phyloP scores from a whole-genome alignment of 2,329 filamentous ascomycete species.

The Penicillium sp. region DNA sequence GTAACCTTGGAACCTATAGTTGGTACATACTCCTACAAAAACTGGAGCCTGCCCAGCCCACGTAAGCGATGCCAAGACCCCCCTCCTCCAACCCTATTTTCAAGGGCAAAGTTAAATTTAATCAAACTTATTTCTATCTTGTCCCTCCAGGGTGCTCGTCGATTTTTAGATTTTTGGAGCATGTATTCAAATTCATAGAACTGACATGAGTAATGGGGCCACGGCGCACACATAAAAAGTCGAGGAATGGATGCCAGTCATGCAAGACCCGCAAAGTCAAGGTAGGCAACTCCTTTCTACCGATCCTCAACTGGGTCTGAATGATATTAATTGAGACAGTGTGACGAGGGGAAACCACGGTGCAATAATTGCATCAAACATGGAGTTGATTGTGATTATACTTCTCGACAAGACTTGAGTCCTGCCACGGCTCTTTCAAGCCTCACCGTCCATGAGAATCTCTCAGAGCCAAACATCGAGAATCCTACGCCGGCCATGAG shows the following conservation, averaged over 20 bases:
- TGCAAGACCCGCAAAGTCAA: slow-evolving; percentile 3
- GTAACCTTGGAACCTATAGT: too few relatives aligned
- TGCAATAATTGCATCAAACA: slow-evolving; percentile 17
- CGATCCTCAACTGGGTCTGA: neutral
- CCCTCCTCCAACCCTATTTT: neutral
- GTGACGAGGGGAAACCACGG: slow-evolving; percentile 15
- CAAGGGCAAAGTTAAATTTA: neutral
- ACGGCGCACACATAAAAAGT: neutral
- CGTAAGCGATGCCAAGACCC: neutral
- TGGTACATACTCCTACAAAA: too few relatives aligned
- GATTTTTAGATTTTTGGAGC: too few relatives aligned
- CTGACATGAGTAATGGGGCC: neutral
- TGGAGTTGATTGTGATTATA: slow-evolving; percentile 7
- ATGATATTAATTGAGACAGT: neutral
- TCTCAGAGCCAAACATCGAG: neutral
- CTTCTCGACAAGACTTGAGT: neutral
- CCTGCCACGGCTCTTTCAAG: neutral
- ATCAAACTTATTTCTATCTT: too few relatives aligned
- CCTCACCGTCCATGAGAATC: neutral
- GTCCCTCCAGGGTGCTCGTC: too few relatives aligned
- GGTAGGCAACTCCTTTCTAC: neutral
- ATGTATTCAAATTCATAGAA: too few relatives aligned
- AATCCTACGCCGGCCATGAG: neutral
- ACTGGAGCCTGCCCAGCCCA: too few relatives aligned
- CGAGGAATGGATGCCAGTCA: slow-evolving; percentile 1